Conservation (phyloP, 2,329 filamentous ascomycete genomes). For the Alternaria alternata region DNA sequence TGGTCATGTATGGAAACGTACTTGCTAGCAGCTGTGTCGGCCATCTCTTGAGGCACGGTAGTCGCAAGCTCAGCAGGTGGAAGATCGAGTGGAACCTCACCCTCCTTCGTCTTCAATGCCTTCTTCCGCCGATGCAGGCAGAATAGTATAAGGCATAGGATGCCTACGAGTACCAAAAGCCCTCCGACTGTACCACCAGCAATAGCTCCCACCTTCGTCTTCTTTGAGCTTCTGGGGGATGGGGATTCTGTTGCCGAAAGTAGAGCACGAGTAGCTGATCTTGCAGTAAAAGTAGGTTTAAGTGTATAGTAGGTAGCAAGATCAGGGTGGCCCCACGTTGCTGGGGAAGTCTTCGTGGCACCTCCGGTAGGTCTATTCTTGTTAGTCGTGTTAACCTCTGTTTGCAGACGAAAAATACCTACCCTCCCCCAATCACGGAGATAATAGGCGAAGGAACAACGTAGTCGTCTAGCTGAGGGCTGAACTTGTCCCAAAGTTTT, state of each 20-base stretch:
- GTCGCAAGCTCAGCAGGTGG: constrained; percentile 45
- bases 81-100: constrained; percentile 10
- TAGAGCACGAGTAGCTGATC: constrained; percentile 61
- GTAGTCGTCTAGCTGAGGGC: constrained; percentile 61
- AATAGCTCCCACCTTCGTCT: constrained; percentile 48
- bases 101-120: constrained; percentile 28
- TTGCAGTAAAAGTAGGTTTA: constrained; percentile 55
- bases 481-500: constrained; percentile 62
- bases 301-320: constrained; percentile 64
- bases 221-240: constrained; percentile 18
- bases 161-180: constrained; percentile 40
- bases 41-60: constrained; percentile 43
- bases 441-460: constrained; percentile 63
- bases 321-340: constrained; percentile 61
- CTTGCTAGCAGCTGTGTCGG: constrained; percentile 33
- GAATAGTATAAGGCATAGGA: constrained; percentile 45
- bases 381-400: constrained; percentile 27
- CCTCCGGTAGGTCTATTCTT: constrained; percentile 56
- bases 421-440: constrained; percentile 56
- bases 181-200: constrained; percentile 54
- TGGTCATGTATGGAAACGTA: constrained; percentile 40
- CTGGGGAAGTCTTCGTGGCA: constrained; percentile 62
- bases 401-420: constrained; percentile 17
- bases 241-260: constrained; percentile 33
- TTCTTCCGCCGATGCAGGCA: constrained; percentile 51